Evolutionary conservation across 1,284 basidiomycete genomes (phyloP), one percentile per base, ranked within the genome.

Genomic region (Ceratobasidium sp.): DNA sequence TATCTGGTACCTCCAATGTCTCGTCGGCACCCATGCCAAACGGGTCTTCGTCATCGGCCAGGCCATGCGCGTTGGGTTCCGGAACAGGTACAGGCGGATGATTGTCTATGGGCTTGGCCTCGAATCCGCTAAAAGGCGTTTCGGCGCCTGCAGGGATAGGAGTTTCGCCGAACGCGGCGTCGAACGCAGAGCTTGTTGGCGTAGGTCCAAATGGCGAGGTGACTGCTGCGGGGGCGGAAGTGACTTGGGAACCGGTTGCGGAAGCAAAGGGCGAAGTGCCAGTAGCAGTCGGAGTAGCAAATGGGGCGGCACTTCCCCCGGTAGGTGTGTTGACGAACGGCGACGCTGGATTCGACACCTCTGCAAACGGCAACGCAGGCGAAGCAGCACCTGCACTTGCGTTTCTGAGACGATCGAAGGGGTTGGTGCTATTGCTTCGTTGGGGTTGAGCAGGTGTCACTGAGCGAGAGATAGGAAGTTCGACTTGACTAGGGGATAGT

Each of bases 361-460:
- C 81, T 36, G 83, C 79, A 76, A 89, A 85, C 2, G 87, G 81
- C 70, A 84, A 78, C 0, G 72, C 26, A 16, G 53, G 53, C 16
- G 53, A 57, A 12, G 53, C 53, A 21, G 53, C 30, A 5, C 62
- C 72, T 78, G 32, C 12, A 41, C 62, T 65, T 4, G 39, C 41
- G 28, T 41, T 52, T 12, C 0, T 83, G 83, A 96, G 81, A 48
- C 92, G 84, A 75, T 96, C 96, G 78, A 99, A 99, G 0, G 97
- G 97, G 80, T 99, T 99, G 77, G 90, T 97, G 77, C 93, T 96
- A 81, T 52, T 81, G 78, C 10, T 83, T 84, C 43, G 78, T 78
- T 28, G 78, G 83, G 8, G 81, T n/a, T 77, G 34, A 26, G 71
- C 52, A 28, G 74, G 71, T 36, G 71, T 74, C 18, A 71, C 77